Evolutionary conservation across 129 eudicot species (phyloP).

Genomic region (Oenanthe sinensis): DNA sequence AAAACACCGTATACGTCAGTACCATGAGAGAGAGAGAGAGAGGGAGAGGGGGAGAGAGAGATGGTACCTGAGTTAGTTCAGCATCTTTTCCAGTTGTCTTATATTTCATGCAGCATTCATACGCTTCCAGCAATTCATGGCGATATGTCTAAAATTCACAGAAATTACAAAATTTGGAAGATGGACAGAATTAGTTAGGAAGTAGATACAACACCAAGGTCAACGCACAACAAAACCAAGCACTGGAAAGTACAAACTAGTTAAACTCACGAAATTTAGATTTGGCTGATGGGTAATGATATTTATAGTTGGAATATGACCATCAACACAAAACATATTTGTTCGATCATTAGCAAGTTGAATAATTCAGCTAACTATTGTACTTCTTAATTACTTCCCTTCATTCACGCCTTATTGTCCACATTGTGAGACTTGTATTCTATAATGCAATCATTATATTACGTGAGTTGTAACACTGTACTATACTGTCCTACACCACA

Average conservation of each 20-base stretch:
- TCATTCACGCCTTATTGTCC: neutral
- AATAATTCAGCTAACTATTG: neutral
- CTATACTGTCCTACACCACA: neutral
- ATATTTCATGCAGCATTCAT: slow-evolving; percentile 93
- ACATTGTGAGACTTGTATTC: neutral
- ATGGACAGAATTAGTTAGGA: neutral
- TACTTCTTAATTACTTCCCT: neutral
- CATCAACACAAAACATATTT: neutral
- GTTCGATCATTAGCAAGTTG: neutral
- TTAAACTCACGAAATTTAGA: neutral
- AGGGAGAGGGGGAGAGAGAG: neutral
- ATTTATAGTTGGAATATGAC: neutral
- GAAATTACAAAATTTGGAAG: neutral
- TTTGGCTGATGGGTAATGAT: neutral
- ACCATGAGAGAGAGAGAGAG: neutral
- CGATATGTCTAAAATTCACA: slow-evolving; percentile 62
- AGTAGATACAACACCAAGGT: neutral
- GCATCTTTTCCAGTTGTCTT: slow-evolving; percentile 88
- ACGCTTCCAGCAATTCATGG: slow-evolving; percentile 78
- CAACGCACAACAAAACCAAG: neutral
- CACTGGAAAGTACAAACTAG: neutral
- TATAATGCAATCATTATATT: neutral
- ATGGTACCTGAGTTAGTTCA: slow-evolving; percentile 90
- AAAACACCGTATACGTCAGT: neutral
- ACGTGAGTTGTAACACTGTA: neutral